Evolutionary conservation across 2,329 filamentous ascomycete species (phyloP).

Genomic region (Colletotrichum graminicola): DNA sequence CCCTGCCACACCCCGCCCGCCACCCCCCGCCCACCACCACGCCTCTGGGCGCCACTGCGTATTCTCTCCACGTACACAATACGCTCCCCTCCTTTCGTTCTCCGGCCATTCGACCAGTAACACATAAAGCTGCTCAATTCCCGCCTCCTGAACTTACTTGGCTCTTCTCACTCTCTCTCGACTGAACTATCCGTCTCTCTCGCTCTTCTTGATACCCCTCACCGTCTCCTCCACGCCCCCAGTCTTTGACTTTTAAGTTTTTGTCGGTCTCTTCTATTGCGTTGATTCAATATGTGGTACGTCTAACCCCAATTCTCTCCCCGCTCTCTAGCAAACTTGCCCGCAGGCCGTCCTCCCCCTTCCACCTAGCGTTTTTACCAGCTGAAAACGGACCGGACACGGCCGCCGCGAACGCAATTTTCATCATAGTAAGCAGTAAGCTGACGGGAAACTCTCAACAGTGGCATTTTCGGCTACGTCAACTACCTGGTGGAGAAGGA

Average conservation of each 20-base stretch:
- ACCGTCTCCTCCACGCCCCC: constrained; percentile 14
- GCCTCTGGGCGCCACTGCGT: constrained; percentile 38
- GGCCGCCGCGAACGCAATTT: constrained; percentile 21
- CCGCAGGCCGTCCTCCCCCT: constrained; percentile 19
- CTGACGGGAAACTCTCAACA: constrained; percentile 51
- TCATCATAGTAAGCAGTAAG: constrained; percentile 42
- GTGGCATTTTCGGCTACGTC: constrained; percentile 98
- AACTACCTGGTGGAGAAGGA: constrained; percentile 99
- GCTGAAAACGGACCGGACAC: constrained; percentile 11
- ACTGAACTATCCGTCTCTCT: constrained; percentile 41
- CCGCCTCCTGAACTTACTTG: constrained; percentile 39
- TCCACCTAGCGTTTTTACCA: constrained; percentile 10
- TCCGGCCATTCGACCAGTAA: constrained; percentile 26
- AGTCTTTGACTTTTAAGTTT: constrained; percentile 27
- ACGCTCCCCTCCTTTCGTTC: constrained; percentile 38
- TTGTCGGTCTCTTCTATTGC: constrained; percentile 36
- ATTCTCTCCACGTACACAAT: constrained; percentile 41
- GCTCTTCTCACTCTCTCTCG: constrained; percentile 35
- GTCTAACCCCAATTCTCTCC: constrained; percentile 33
- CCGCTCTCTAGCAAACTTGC: constrained; percentile 31
- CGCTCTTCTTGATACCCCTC: constrained; percentile 42
- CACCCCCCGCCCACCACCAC: constrained; percentile 38
- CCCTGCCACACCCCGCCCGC: constrained; percentile 41
- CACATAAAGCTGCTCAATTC: constrained; percentile 45
- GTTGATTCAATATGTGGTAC: constrained; percentile 45